Conservation (phyloP, 495 filamentous ascomycete species). For the Neurospora sp. region DNA sequence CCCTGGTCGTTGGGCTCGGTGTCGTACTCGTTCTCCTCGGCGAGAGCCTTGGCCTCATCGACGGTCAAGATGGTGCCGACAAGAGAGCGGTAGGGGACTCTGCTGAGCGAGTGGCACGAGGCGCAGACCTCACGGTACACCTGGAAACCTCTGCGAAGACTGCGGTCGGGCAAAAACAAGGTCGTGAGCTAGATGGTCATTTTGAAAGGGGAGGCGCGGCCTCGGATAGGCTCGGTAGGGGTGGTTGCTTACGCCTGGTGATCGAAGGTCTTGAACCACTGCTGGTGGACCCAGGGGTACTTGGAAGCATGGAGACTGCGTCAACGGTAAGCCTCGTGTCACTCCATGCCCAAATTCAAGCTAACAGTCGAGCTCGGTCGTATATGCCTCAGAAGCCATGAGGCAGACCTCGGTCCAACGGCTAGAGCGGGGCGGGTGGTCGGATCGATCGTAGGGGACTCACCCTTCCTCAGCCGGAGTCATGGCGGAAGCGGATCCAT, state of each 20-base stretch:
- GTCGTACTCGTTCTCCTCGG: conserved; percentile 98
- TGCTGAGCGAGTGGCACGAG: conserved; percentile 89
- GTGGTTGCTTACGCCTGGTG: conserved; percentile 70
- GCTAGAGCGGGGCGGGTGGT: neutral
- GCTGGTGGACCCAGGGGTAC: conserved; percentile 93
- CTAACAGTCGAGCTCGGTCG: neutral
- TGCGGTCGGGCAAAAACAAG: conserved; percentile 23
- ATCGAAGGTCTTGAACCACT: conserved; percentile 91
- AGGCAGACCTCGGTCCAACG: conserved; percentile 12
- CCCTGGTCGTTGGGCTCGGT: conserved; percentile 96
- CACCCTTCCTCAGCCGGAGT: conserved; percentile 96
- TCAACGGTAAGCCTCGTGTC: conserved; percentile 19
- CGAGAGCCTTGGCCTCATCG: conserved; percentile 93
- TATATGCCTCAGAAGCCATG: conserved; percentile 26
- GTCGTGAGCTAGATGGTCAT: conserved; percentile 8
- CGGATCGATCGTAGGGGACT: conserved; percentile 31
- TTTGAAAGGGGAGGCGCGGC: neutral
- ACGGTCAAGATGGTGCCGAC: conserved; percentile 90
- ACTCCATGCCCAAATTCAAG: neutral
- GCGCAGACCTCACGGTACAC: conserved; percentile 99
- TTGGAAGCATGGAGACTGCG: conserved; percentile 76
- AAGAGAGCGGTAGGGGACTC: conserved; percentile 86
- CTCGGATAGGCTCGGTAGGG: neutral
- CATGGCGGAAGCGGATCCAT: conserved; percentile 80
- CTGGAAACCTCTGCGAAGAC: conserved; percentile 98